These are phyloP conservation scores for Sideroxylon spinosum DNA, from an alignment of 179 eudicot species.

Conservation along the genomic window DNA sequence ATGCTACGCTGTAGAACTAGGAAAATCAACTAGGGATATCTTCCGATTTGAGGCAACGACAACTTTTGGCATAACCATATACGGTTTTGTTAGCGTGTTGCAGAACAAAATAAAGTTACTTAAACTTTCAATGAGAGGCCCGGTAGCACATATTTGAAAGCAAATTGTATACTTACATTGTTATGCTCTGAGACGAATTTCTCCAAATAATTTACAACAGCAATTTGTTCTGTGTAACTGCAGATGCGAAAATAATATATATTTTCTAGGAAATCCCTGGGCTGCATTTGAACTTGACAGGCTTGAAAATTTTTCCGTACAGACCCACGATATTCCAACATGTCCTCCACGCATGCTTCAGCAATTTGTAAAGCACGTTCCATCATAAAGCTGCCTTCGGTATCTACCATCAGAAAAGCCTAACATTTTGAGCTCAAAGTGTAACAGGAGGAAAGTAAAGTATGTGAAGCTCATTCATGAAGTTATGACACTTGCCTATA, in stretches of 20 bases:
- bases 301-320: conserved; percentile 36
- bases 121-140: neutral
- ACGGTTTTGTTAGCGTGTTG: neutral
- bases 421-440: conserved; percentile 25
- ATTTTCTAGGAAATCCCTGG: conserved; percentile 69
- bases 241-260: conserved; percentile 78
- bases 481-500: conserved; percentile 45
- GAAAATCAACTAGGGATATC: neutral
- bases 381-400: conserved; percentile 97
- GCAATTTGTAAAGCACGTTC: conserved; percentile 94
- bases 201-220: conserved; percentile 73
- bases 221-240: conserved; percentile 94
- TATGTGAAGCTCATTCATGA: conserved; percentile 11
- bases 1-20: neutral
- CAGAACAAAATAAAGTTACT: conserved; percentile 4
- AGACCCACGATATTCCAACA: conserved; percentile 40
- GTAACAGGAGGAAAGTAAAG: neutral
- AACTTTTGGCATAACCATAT: neutral
- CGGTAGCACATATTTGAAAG: neutral
- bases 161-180: conserved; percentile 53
- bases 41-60: conserved; percentile 3
- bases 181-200: conserved; percentile 73
- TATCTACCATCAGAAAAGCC: conserved; percentile 44
- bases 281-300: conserved; percentile 34
- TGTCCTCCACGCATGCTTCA: conserved; percentile 72